Base-by-base conservation (phyloP, 768 basidiomycete species). In the Boletus barrowsii region DNA sequence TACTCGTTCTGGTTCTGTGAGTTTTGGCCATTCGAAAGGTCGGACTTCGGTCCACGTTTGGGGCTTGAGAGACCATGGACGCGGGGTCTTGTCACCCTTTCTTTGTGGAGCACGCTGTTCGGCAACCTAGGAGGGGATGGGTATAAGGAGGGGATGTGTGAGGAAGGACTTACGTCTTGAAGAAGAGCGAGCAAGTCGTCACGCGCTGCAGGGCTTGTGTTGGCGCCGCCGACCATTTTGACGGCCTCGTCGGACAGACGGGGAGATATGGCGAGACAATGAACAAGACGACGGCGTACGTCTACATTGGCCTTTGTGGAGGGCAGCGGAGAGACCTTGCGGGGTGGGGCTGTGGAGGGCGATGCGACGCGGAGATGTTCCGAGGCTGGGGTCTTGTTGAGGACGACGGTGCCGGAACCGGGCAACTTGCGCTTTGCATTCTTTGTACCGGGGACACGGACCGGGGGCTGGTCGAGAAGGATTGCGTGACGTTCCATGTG, bases 11-110 rank as follows among this genome's bases (percentile, higher is more conserved):
- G 71, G 46, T 29, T 80, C 78, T 3, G 73, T 72, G 26, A 86
- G 72, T 29, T 72, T 73, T 1, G 76, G 72, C 77, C 80, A 87
- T 56, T 83, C 84, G 53, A 76, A 83, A 0, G 88, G 88, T 7
- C 86, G 82, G 24, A 89, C 83, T 62, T 90, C 83, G 33, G 74
- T 74, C 87, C 88, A 90, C 3, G 80, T 72, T 18, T 68, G 63
- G 22, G 76, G 70, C 57, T 82, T 86, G 55, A 89, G 79, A 32
- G 71, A 62, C 77, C 84, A 90, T 1, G 59, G 61, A 53, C 73
- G 72, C 2, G 75, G 66, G 9, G 75, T 70, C 20, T 73, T 72
- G 53, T 71, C 67, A 2, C 70, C 70, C 30, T 66, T 76, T 59
- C 66, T 75, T 30, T 68, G 55, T 0, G 70, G 60, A 2, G 49